These are phyloP conservation scores for Vitis hybrid DNA, from an alignment of 177 flowering plant genomes.

Conservation along the genomic window DNA sequence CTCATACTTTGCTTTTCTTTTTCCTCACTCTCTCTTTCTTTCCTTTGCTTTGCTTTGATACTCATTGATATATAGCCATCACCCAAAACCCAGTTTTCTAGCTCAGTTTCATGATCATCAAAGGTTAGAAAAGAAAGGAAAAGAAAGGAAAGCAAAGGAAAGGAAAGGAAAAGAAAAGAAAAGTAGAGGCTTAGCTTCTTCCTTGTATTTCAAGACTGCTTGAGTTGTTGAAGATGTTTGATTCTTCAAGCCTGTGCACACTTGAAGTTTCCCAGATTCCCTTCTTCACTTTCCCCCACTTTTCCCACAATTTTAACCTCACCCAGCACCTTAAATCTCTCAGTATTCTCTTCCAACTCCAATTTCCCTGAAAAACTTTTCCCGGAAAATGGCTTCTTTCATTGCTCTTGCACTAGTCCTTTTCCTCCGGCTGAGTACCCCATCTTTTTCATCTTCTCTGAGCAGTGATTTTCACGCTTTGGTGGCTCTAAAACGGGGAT, in stretches of 20 bases:
- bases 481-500: constrained; percentile 56
- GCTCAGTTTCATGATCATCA: too few relatives aligned
- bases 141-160: constrained; percentile 11
- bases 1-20: constrained; percentile 3
- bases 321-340: constrained; percentile 30
- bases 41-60: constrained; percentile 2
- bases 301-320: constrained; percentile 25
- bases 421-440: constrained; percentile 20
- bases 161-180: constrained; percentile 20
- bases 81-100: too few relatives aligned
- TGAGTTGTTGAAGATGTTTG: constrained; percentile 50
- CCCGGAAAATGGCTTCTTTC: constrained; percentile 32
- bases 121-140: constrained; percentile 16
- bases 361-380: constrained; percentile 16
- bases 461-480: constrained; percentile 54
- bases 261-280: constrained; percentile 62
- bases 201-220: constrained; percentile 69
- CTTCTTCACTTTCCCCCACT: constrained; percentile 31
- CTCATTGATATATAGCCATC: neutral
- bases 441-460: constrained; percentile 39
- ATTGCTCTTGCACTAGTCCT: constrained; percentile 44
- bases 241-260: constrained; percentile 32
- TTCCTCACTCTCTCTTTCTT: neutral
- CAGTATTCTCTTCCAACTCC: constrained; percentile 32
- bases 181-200: constrained; percentile 49